Conservation (phyloP, 1,284 basidiomycete genomes). For the Cutaneotrichosporon daszewskae region DNA sequence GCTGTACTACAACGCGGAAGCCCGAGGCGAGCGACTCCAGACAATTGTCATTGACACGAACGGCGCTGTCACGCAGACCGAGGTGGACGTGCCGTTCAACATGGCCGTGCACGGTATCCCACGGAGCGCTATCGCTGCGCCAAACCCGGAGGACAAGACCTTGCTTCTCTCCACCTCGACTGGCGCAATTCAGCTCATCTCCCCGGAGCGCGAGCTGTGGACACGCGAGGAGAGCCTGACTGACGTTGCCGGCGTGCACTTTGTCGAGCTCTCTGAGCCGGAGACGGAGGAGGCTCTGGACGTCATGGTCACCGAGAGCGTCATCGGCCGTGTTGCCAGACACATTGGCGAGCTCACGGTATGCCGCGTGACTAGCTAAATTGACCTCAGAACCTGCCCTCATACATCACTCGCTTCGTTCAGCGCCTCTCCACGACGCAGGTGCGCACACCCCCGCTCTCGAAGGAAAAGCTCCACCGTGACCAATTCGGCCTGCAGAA, state of each 20-base stretch:
- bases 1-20: conserved; percentile 63
- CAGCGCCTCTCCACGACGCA: conserved; percentile 69
- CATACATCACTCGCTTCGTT: conserved; percentile 62
- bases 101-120: conserved; percentile 66
- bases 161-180: conserved; percentile 64
- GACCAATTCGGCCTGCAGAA: conserved; percentile 87
- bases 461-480: conserved; percentile 51
- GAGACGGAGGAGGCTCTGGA: conserved; percentile 51
- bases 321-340: conserved; percentile 55
- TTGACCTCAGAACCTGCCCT: conserved; percentile 59
- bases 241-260: conserved; percentile 59
- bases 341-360: conserved; percentile 65
- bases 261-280: conserved; percentile 73
- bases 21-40: conserved; percentile 3
- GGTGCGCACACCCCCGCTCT: conserved; percentile 47
- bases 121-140: conserved; percentile 4
- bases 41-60: conserved; percentile 5
- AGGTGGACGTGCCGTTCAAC: conserved; percentile 52
- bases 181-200: conserved; percentile 72
- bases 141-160: conserved; percentile 14
- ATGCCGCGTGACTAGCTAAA: conserved; percentile 3
- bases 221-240: conserved; percentile 75
- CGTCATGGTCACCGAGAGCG: conserved; percentile 54
- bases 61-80: conserved; percentile 10
- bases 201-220: conserved; percentile 63